Base-by-base conservation (phyloP, 2,329 filamentous ascomycete genomes). In the Xylariomycetidae sp. region DNA sequence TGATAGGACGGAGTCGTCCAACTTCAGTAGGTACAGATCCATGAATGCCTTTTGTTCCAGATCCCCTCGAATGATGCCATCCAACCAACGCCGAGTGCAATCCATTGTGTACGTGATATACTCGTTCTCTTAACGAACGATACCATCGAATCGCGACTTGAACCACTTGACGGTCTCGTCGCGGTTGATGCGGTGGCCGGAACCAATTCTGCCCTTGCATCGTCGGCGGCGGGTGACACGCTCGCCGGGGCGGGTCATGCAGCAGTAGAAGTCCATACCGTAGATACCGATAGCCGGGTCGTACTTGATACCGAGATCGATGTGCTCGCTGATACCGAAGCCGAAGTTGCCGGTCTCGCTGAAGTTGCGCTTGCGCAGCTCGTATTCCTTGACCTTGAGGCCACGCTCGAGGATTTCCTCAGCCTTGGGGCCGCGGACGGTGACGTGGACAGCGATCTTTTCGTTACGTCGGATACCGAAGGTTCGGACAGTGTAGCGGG, bases 381-480 rank as follows among this genome's bases (percentile, higher is more conserved):
- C 92, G 78, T 98, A 98, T 77, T 98, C 92, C 88, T 98, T 98
- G 82, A 98, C 92, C 85, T 98, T 98, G 68, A 98, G 85, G 68
- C 92, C 92, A 81, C 92, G 90, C 87, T 98, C 92, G 65, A 98
- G 85, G 63, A 98, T 98, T 76, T 98, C 92, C 82, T 98, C 92
- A 48, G 92, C 92, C 85, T 79, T 96, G 72, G 92, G 89, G 65
- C 92, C 92, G 68, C 92, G 92, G 74, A 98, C 89, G 65, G 92
- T 98, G 66, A 98, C 92, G 79, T 98, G 92, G 57, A 98, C 92
- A 54, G 92, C 77, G 64, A 98, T 98, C 86, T 96, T 97, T 72
- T 98, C 92, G 85, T 98, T 98, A 88, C 92, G 90, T 70, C 92
- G 90, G 82, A 98, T 98, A 84, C 92, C 92, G 74, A 98, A 98